Evolutionary conservation across 345 rosid species (phyloP), one percentile per base, ranked within the genome.

Genomic region (Erysimum cheiranthoides): DNA sequence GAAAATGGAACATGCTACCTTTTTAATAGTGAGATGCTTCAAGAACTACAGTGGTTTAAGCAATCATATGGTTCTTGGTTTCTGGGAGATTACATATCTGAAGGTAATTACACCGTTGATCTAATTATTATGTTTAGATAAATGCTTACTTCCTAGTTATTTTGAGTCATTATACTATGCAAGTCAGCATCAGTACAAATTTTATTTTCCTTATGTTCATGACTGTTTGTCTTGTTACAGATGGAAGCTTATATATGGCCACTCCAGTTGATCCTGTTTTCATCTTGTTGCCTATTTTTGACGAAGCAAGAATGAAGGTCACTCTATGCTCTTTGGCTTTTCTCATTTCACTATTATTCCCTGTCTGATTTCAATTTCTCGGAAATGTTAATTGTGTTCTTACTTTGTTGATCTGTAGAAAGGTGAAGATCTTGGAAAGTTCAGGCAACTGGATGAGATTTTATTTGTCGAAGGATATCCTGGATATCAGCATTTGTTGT

Each of bases 251-350:
- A 35, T 88, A 89, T 79, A 78, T 81, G 78, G 96, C 96, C 68
- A 88, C 93, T 63, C 87, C 93, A 8, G 84, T 91, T 71, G 98
- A 94, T 79, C 96, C 95, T 31, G 88, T 94, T 76, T 92, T 94
- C 84, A 81, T 89, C 63, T 49, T 94, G 79, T 79, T 90, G 83
- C 96, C 97, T 49, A 68, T 88, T 58, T 94, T 92, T 9, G 91
- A 92, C 60, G 89, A 94, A 81, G 97, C 93, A 60, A 82, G 96
- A 82, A 86, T 94, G 97, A 92, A 86, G 96, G 98, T 90, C 54
- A 18, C 69, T 32, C 34, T 51, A 11, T 77, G 42, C 42, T 68
- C 73, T 35, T 21, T 56, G n/a, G 38, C 60, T 56, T 53, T 66
- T 36, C 28, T 32, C 12, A 34, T 0, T 46, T 43, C 12, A n/a